Conservation (phyloP, 2,329 filamentous ascomycete species). For the Cladosporium sp. region DNA sequence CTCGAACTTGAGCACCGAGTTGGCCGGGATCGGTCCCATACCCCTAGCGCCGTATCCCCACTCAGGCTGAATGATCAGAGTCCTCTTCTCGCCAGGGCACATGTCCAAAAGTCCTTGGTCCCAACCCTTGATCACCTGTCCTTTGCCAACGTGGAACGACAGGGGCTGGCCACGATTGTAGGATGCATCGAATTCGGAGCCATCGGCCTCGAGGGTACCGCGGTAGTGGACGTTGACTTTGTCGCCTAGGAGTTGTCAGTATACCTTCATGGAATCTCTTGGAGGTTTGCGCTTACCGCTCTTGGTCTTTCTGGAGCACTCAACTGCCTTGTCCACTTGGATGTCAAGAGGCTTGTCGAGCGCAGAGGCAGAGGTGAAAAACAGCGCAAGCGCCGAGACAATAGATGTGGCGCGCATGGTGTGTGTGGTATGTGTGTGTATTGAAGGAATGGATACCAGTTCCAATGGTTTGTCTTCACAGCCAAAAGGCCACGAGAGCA, state of each 20-base stretch:
- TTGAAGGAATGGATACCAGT: neutral
- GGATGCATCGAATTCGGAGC: constrained; percentile 76
- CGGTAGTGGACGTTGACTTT: constrained; percentile 46
- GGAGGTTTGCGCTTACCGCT: constrained; percentile 1
- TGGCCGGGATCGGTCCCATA: constrained; percentile 71
- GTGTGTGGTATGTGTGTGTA: neutral
- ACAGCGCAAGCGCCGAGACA: constrained; percentile 10
- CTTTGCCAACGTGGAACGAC: constrained; percentile 71
- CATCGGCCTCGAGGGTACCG: constrained; percentile 52
- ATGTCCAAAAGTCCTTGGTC: constrained; percentile 86
- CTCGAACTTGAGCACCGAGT: constrained; percentile 83
- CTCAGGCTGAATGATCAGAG: constrained; percentile 82
- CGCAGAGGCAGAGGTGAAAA: constrained; percentile 24
- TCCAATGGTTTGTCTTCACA: constrained; percentile 1
- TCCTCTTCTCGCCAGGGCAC: constrained; percentile 91
- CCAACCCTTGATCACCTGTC: constrained; percentile 91
- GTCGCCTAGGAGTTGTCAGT: constrained; percentile 35
- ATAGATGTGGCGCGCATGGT: constrained; percentile 42
- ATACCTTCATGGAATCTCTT: neutral
- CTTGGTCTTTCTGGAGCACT: constrained; percentile 50
- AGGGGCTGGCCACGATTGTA: constrained; percentile 77
- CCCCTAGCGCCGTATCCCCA: constrained; percentile 73
- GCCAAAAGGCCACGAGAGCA: constrained; percentile 2
- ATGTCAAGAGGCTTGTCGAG: constrained; percentile 64
- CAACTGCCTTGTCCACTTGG: constrained; percentile 67